Evolutionary conservation across 768 basidiomycete genomes (phyloP).

Genomic region (Mycena venus): DNA sequence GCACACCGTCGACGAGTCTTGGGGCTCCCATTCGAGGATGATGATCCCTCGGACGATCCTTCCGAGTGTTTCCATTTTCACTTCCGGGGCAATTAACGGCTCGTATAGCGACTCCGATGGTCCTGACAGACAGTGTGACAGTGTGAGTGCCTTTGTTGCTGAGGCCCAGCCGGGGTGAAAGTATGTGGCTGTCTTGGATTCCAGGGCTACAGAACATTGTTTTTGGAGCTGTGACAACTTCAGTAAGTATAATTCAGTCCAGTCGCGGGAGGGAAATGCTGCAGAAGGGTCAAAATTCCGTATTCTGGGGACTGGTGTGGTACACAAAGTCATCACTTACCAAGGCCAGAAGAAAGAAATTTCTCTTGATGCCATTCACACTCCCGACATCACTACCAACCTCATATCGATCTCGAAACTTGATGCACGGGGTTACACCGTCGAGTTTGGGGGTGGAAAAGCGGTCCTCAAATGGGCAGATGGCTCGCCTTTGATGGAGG

Average conservation of each 20-base stretch:
- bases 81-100: no score
- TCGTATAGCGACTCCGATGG: background rate
- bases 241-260: background rate
- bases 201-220: background rate
- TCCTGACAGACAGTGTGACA: background rate
- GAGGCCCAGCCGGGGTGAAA: background rate
- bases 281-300: slow-evolving; percentile 8
- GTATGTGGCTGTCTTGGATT: background rate
- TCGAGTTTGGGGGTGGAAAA: background rate
- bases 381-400: background rate
- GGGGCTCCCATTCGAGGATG: background rate
- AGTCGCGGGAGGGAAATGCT: no score
- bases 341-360: background rate
- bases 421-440: background rate
- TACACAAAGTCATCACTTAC: background rate
- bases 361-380: background rate
- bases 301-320: background rate
- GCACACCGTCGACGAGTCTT: no score
- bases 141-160: background rate
- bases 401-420: slow-evolving; percentile 8
- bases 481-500: background rate
- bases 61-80: background rate
- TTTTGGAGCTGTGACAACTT: slow-evolving; percentile 3
- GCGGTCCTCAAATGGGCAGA: background rate
- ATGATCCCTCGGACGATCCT: background rate